Evolutionary conservation across 495 filamentous ascomycete species (phyloP), one percentile per base, ranked within the genome.

Genomic region (Staphylotrichum tortipilum): DNA sequence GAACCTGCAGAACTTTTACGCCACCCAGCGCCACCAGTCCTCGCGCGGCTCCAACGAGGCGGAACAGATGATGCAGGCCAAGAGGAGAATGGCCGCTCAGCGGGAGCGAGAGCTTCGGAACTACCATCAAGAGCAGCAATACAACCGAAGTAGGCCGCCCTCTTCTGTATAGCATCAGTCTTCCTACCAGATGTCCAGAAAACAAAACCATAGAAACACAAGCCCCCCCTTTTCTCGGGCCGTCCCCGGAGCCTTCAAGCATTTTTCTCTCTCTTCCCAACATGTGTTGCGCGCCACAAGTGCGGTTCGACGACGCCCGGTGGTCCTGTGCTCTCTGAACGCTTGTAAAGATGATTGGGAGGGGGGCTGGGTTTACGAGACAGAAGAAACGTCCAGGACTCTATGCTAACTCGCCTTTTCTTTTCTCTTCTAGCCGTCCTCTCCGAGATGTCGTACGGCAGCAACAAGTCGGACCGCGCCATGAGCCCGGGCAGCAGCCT

Each of bases 81-180:
- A 98, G 76, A 85, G 92, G 72, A 87, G 90, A 75, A 89, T 95
- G 84, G 92, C 92, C 52, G 92, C 92, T 71, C 91, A 95, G 72
- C 87, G 92, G 71, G 92, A 98, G 78, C 86, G 94, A 70, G 92
- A 98, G 76, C 82, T 98, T 70, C 88, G 92, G 71, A 98, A 98
- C 72, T 97, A 96, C 76, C 92, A 98, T 72, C 92, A 96, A 75
- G 92, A 98, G 78, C 92, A 98, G 78, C 92, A 98, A 81, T 97
- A 94, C 78, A 94, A 96, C 74, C 84, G 91, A 84, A 95, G 92
- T 98, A 80, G 77, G 77, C 77, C 76, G 60, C 74, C 76, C 73
- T 78, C 76, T 75, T 68, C 76, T 76, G 72, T 75, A 74, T 76
- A 74, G 69, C 71, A 71, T 65, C 65, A 61, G 52, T 60, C 59